Base-by-base conservation (phyloP, 2,329 filamentous ascomycete species). In the Beauveria pseudobassiana region DNA sequence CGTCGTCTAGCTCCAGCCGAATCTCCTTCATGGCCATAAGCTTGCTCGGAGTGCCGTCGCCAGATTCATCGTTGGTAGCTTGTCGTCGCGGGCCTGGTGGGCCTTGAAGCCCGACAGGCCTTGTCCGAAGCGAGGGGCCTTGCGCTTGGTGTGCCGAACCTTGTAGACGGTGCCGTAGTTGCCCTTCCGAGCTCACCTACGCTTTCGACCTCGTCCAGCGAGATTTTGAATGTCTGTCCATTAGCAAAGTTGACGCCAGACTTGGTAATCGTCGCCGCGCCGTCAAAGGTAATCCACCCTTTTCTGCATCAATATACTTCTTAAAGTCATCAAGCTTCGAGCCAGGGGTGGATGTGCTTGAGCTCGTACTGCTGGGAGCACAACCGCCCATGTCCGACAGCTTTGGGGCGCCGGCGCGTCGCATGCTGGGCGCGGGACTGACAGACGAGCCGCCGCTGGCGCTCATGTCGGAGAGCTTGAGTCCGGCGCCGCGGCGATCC, bases 21-120 rank as follows among this genome's bases (percentile, higher is more conserved):
- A 99, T 96, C 75, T 99, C 95, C 74, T 99, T 99, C 95, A 99
- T 99, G 16, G 95, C 95, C 95, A 99, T 98, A 63, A 96, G 81
- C 55, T 90, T 84, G 20, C 93, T 92, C 0, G 87, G 87, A 1
- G 83, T 85, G 5, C 77, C 77, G 53, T 75, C 67, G 14, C 67
- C 63, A 0, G 67, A 62, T 0, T 71, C 70, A 12, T 71, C 69
- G 3, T 72, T 67, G 5, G 67, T 63, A 12, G 75, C 66, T 73
- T 67, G 73, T 70, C 34, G 12, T 45, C 42, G 18, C 42, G 49
- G 42, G 72, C 24, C 14, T 75, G 74, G 2, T 73, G 62, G 3
- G 74, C 65, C 68, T 80, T 82, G 65, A 76, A 77, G 42, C 79
- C 76, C 38, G 79, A 79, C 20, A 87, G 73, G 26, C 85, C 84